Evolutionary conservation across 768 basidiomycete genomes (phyloP).

Genomic region (Lactifluus rugatus): DNA sequence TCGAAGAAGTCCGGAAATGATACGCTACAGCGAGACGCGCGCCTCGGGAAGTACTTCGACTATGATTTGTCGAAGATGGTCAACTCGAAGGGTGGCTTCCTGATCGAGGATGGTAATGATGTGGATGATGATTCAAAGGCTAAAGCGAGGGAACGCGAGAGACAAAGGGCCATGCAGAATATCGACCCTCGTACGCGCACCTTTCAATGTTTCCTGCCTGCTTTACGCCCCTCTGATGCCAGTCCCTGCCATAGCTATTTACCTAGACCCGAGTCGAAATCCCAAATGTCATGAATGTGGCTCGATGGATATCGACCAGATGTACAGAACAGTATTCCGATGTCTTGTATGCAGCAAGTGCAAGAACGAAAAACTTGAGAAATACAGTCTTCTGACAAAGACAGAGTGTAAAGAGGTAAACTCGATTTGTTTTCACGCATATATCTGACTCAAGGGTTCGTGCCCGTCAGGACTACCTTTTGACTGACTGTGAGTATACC

Average conservation of each 20-base stretch:
- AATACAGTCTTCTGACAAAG: slow-evolving; percentile 92
- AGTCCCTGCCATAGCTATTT: slow-evolving; percentile 48
- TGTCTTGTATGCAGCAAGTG: slow-evolving; percentile 83
- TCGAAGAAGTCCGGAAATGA: slow-evolving; percentile 31
- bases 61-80: slow-evolving; percentile 97
- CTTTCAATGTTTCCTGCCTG: neutral
- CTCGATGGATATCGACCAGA: slow-evolving; percentile 82
- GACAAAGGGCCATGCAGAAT: slow-evolving; percentile 65
- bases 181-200: slow-evolving; percentile 58
- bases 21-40: slow-evolving; percentile 59
- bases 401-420: slow-evolving; percentile 93
- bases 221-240: neutral
- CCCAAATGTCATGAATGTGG: slow-evolving; percentile 82
- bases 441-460: neutral
- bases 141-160: slow-evolving; percentile 76
- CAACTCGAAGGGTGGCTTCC: slow-evolving; percentile 92
- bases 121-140: slow-evolving; percentile 63
- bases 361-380: slow-evolving; percentile 83
- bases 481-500: slow-evolving; percentile 69
- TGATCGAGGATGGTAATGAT: slow-evolving; percentile 82
- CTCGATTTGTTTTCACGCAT: neutral
- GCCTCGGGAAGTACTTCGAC: slow-evolving; percentile 88
- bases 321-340: slow-evolving; percentile 71
- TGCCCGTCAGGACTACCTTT: slow-evolving; percentile 70
- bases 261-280: slow-evolving; percentile 60